A percentile compares a stretch with the other conserved stretches of the same genome.
Evolutionary conservation across 2,329 filamentous ascomycete genomes (phyloP).

Genomic region (Didymosphaeria variabile): DNA sequence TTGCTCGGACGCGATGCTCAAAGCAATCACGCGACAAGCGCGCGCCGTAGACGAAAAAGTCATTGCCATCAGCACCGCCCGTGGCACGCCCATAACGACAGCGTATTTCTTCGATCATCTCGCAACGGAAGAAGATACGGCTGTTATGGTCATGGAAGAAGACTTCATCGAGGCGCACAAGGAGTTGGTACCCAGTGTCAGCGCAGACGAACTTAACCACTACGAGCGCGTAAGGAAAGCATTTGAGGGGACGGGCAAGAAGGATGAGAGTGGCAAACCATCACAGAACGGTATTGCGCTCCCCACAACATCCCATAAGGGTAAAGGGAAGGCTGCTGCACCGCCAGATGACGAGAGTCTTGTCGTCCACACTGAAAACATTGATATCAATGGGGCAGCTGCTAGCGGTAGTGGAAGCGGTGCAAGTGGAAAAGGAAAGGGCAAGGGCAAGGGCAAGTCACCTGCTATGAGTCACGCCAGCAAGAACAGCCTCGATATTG

Average conservation of each 20-base stretch:
- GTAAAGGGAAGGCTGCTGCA: slow-evolving; percentile 41
- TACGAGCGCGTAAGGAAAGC: slow-evolving; percentile 84
- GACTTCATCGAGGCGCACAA: slow-evolving; percentile 84
- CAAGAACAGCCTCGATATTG: slow-evolving; percentile 46
- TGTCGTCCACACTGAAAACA: slow-evolving; percentile 52
- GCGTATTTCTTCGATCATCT: slow-evolving; percentile 97
- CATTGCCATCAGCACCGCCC: slow-evolving; percentile 67
- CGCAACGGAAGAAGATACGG: slow-evolving; percentile 81
- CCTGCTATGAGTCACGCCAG: slow-evolving; percentile 42
- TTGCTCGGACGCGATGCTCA: slow-evolving; percentile 98
- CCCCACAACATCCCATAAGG: slow-evolving; percentile 21
- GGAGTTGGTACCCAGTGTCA: slow-evolving; percentile 93
- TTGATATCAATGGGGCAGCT: slow-evolving; percentile 42
- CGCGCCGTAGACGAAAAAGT: slow-evolving; percentile 85
- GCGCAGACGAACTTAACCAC: slow-evolving; percentile 87
- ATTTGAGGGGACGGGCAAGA: slow-evolving; percentile 75
- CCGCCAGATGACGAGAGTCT: slow-evolving; percentile 49
- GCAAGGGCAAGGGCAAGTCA: slow-evolving; percentile 49
- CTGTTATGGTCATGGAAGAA: slow-evolving; percentile 86
- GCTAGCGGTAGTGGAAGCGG: slow-evolving; percentile 16
- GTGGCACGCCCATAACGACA: slow-evolving; percentile 70
- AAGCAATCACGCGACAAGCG: slow-evolving; percentile 93
- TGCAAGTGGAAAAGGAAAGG: slow-evolving; percentile 30
- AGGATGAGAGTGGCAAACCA: slow-evolving; percentile 52
- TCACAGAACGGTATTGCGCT: background rate